Conservation (phyloP, 345 rosid genomes). For the Aquilaria malaccensis region DNA sequence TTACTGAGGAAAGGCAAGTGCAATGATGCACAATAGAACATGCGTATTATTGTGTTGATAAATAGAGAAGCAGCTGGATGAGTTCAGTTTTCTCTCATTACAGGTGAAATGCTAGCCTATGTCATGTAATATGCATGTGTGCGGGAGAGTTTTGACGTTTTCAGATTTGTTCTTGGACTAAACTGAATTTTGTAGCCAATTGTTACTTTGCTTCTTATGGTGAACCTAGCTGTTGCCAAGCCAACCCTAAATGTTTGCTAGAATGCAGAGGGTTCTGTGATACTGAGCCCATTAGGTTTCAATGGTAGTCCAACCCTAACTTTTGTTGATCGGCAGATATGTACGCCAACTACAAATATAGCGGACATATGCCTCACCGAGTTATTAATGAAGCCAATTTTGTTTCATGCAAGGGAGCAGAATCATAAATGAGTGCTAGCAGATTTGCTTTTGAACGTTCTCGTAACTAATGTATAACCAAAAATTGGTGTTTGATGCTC, state of each 20-base stretch:
- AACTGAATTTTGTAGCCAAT: too few species aligned
- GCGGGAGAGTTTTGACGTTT: too few species aligned
- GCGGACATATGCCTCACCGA: conserved; percentile 4
- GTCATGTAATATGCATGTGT: too few species aligned
- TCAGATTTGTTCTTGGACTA: too few species aligned
- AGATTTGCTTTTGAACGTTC: too few species aligned
- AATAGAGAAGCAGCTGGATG: not conserved
- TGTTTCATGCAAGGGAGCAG: conserved; percentile 7
- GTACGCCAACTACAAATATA: not conserved
- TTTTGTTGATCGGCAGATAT: not conserved
- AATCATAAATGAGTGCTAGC: too few species aligned
- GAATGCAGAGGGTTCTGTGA: conserved; percentile 12
- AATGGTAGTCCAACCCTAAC: too few species aligned
- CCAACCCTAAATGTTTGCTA: not conserved
- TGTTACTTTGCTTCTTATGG: too few species aligned
- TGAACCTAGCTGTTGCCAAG: not conserved
- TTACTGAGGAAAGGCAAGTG: not conserved
- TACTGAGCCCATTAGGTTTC: conserved; percentile 2
- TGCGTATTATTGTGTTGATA: not conserved
- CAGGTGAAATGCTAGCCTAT: not conserved
- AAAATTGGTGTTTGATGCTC: too few species aligned
- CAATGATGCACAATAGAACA: not conserved
- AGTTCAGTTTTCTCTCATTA: not conserved
- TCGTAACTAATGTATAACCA: too few species aligned
- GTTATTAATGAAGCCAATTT: conserved; percentile 21